A percentile compares a stretch with the other conserved stretches of the same genome.
phyloP scores from a whole-genome alignment of 1,139 yeast genomes.

The Geotrichum bryndzae region DNA sequence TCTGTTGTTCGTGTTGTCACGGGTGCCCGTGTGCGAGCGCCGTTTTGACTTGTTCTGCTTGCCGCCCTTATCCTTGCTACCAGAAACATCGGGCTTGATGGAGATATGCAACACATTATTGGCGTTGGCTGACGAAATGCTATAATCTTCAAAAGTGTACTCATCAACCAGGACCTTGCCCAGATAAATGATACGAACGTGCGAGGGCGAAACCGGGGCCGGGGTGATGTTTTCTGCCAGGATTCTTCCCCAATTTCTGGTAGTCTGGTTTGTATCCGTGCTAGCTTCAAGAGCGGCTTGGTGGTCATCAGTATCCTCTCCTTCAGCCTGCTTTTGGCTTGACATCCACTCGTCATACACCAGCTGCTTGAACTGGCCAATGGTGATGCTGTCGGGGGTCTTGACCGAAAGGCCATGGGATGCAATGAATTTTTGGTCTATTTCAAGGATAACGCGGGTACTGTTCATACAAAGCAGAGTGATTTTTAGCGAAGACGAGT shows the following conservation, averaged over 20 bases:
- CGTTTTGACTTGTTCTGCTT: neutral
- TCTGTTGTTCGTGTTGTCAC: neutral
- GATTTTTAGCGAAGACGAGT: slow-evolving; percentile 18
- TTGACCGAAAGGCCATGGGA: slow-evolving; percentile 21
- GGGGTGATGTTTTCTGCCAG: slow-evolving; percentile 1
- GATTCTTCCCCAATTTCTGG: neutral
- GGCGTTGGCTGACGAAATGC: slow-evolving; percentile 19
- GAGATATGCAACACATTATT: slow-evolving; percentile 30
- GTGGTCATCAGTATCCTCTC: neutral
- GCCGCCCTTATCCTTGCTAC: slow-evolving; percentile 2
- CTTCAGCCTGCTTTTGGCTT: slow-evolving; percentile 3
- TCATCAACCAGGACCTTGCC: slow-evolving; percentile 32
- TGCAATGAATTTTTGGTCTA: slow-evolving; percentile 23
- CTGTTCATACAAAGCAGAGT: slow-evolving; percentile 28
- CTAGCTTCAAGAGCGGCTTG: neutral
- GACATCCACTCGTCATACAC: slow-evolving; percentile 18
- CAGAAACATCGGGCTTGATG: slow-evolving; percentile 27
- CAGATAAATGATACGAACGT: slow-evolving; percentile 30
- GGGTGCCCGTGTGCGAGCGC: neutral
- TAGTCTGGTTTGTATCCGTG: neutral
- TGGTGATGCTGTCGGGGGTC: slow-evolving; percentile 21
- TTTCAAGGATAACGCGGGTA: slow-evolving; percentile 21
- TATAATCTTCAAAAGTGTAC: slow-evolving; percentile 26
- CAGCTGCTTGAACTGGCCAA: slow-evolving; percentile 25
- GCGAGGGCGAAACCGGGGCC: slow-evolving; percentile 10